phyloP scores from a whole-genome alignment of 164 flowering plant species.

The Houttuynia cordata region DNA sequence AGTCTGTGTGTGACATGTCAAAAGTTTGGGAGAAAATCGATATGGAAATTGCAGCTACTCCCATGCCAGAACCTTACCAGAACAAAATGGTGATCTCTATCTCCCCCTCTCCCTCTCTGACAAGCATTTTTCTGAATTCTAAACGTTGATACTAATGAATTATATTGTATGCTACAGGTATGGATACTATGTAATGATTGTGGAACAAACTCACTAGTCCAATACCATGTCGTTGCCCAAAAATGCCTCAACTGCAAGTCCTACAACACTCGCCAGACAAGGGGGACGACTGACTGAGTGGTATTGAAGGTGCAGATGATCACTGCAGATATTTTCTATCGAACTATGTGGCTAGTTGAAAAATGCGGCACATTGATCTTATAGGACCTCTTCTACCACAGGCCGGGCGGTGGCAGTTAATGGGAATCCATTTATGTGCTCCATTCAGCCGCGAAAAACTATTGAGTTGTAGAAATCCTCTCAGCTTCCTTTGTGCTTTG shows the following conservation, averaged over 20 bases:
- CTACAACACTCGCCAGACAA: conserved; percentile 71
- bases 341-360: neutral
- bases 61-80: conserved; percentile 74
- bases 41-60: conserved; percentile 76
- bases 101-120: conserved; percentile 9
- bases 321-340: neutral
- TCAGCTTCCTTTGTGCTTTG: no score
- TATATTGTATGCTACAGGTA: conserved; percentile 27
- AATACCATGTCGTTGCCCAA: conserved; percentile 65
- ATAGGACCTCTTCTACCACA: no score
- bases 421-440: no score
- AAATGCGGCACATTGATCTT: no score
- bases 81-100: conserved; percentile 64
- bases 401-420: no score
- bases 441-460: no score
- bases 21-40: conserved; percentile 87
- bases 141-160: neutral
- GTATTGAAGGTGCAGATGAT: neutral
- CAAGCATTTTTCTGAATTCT: neutral
- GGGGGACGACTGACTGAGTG: conserved; percentile 12
- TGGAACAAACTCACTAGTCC: conserved; percentile 48
- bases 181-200: conserved; percentile 85
- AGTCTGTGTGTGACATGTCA: conserved; percentile 95
- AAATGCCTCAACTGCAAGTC: conserved; percentile 79
- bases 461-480: no score